Base-by-base conservation (phyloP, 352 stramenopile species). In the Pythium vanterpoolii region DNA sequence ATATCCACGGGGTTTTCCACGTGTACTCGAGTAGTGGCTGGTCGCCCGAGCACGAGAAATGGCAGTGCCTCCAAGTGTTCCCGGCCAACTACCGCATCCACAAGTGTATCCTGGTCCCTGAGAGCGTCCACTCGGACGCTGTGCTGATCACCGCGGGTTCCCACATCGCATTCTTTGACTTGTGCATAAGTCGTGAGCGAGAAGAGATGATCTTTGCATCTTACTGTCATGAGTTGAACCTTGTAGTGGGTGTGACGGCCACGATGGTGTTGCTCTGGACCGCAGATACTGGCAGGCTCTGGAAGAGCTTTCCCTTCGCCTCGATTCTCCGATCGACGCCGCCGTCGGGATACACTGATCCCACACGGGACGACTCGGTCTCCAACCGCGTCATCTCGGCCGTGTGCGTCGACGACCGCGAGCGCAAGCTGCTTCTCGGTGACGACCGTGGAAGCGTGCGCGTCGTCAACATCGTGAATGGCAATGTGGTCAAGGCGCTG, bases 401-500 rank as follows among this genome's bases (percentile, higher is more conserved):
- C 1, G 76, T 79, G n/a, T 94, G 83, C 48, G 64, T 96, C 11
- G 86, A 96, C 61, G 84, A 96, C 42, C 75, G 84, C 1, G 79
- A 93, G 59, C 70, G 86, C 1, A 94, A 96, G 56, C 56, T 94
- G 19, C 76, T 96, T 33, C 42, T 94, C 4, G 86, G 86, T 11
- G 81, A 94, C 48, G 83, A 93, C 36, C 58, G 60, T 0, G 86
- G 86, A 1, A 66, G 70, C 11, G 65, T 94, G 31, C 76, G 81
- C 30, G 73, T 96, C 16, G 56, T 91, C 11, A 96, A 94, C 44
- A 49, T 74, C 21, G 73, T 88, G 18, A 94, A 94, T 38, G 84
- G 86, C 36, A 89, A 86, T 45, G 71, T 93, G 24, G 94, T 93
- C 75, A 96, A 96, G 56, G 72, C 86, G 55, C 64, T 90, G 30